Evolutionary conservation across 306 rosid genomes (phyloP), one percentile per base, ranked within the genome.

Genomic region (Adenanthera pavonina): DNA sequence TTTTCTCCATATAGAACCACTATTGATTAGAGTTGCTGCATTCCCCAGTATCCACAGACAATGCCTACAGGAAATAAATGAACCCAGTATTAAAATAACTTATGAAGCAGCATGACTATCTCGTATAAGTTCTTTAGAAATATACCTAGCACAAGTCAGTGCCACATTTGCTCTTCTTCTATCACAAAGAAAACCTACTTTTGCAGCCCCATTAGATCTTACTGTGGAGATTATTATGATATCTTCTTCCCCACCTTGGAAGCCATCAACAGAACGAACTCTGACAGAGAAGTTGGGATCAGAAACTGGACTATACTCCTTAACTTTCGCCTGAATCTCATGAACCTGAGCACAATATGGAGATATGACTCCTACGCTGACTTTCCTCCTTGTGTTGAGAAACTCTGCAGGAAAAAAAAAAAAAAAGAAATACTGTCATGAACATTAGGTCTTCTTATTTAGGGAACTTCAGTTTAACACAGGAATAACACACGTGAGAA

Each of bases 201-300:
- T 59, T 49, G 82, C 88, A 3, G 20, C 66, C 15, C 6, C 72
- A 19, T 85, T 89, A 1, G 81, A 78, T 71, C 87, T 82, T 11
- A 81, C 90, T 7, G 90, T 83, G 20, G 84, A 87, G 15, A 64
- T 78, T 51, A 80, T 43, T 13, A 88, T 87, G 35, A 87, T 86
- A 72, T 90, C 94, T 69, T 87, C 84, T 61, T 90, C 91, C 8
- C 91, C 89, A 47, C 94, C 94, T 91, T 91, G 94, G 83, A 91
- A 89, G 47, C 91, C 92, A 84, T 89, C 94, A 52, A 91, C 83
- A 44, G 91, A 79, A 34, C 89, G 87, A 67, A 87, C 89, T 75
- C 84, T 82, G 25, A 88, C 79, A 13, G 76, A 77, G 80, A 89
- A 90, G 20, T 76, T 78, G 4, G 65, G 36, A 20, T 75, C 40